phyloP scores from a whole-genome alignment of 805 yeast species.

The Komagataella kurtzmanii region DNA sequence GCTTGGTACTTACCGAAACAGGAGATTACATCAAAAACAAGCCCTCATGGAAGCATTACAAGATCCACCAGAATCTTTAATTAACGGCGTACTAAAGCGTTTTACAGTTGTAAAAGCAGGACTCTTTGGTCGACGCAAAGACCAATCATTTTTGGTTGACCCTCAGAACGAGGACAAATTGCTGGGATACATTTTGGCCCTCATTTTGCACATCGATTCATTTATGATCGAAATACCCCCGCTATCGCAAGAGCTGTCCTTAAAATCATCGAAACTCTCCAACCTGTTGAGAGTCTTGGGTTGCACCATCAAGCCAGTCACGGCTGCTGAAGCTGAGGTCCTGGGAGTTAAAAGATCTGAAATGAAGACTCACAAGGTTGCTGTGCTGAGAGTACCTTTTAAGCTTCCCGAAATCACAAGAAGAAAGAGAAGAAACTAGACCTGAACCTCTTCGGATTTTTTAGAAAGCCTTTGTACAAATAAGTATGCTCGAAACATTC shows the following conservation, averaged over 20 bases:
- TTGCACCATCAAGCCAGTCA: conserved; percentile 59
- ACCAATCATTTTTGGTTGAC: conserved; percentile 66
- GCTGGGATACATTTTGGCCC: conserved; percentile 62
- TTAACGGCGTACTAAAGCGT: conserved; percentile 58
- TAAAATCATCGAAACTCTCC: conserved; percentile 62
- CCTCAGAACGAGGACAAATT: conserved; percentile 83
- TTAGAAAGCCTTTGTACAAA: not conserved
- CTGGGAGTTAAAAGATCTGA: conserved; percentile 46
- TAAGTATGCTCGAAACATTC: not conserved
- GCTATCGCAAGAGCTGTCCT: conserved; percentile 69
- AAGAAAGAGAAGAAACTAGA: conserved; percentile 30
- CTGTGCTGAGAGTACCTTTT: conserved; percentile 78
- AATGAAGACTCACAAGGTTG: conserved; percentile 56
- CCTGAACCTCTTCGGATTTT: no score
- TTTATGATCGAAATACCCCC: conserved; percentile 69
- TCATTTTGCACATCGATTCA: conserved; percentile 63
- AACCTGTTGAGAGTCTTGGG: conserved; percentile 73
- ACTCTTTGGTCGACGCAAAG: conserved; percentile 60
- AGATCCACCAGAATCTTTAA: conserved; percentile 57
- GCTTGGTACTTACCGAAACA: conserved; percentile 65
- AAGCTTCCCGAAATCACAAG: conserved; percentile 73
- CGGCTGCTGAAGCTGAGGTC: conserved; percentile 64
- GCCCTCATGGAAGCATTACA: conserved; percentile 47
- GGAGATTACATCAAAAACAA: conserved; percentile 48
- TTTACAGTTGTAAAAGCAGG: conserved; percentile 60